A percentile compares a stretch with the other conserved stretches of the same genome.
These are phyloP conservation scores for Ceratocystis harringtonii DNA, from an alignment of 2,329 filamentous ascomycete genomes.

Conservation along the genomic window DNA sequence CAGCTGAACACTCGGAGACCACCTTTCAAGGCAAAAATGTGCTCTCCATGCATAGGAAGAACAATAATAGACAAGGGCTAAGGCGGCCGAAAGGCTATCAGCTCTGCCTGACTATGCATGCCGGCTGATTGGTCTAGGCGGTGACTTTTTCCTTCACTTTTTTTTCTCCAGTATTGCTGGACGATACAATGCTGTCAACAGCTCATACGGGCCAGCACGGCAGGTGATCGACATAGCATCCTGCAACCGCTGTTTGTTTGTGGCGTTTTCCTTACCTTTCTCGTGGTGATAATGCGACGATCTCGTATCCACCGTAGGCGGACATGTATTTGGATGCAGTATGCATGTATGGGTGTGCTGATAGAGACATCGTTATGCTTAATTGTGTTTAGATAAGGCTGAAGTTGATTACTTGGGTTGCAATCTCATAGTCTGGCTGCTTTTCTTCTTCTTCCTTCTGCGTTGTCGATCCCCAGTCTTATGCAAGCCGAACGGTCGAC, in stretches of 20 bases:
- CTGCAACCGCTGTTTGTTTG: background rate
- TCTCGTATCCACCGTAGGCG: background rate
- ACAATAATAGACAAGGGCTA: background rate
- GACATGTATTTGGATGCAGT: background rate
- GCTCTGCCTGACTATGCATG: background rate
- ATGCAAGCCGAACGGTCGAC: background rate
- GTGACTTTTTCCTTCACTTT: background rate
- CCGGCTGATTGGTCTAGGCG: background rate
- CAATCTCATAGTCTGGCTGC: too few relatives aligned
- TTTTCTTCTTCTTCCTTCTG: background rate
- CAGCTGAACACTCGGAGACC: background rate
- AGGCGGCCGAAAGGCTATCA: background rate
- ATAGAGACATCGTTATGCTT: background rate
- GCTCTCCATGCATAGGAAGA: background rate
- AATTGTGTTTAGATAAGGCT: background rate
- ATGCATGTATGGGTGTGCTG: conserved; percentile 1
- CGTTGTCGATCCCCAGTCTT: background rate
- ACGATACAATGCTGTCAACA: background rate
- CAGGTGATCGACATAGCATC: background rate
- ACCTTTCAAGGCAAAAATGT: background rate
- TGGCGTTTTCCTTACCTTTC: background rate
- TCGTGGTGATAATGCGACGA: background rate
- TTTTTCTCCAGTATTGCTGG: too few relatives aligned
- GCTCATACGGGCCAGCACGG: background rate
- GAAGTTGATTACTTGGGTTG: background rate